phyloP scores from a whole-genome alignment of 2,329 filamentous ascomycete genomes.

The Scedosporium dehoogii region DNA sequence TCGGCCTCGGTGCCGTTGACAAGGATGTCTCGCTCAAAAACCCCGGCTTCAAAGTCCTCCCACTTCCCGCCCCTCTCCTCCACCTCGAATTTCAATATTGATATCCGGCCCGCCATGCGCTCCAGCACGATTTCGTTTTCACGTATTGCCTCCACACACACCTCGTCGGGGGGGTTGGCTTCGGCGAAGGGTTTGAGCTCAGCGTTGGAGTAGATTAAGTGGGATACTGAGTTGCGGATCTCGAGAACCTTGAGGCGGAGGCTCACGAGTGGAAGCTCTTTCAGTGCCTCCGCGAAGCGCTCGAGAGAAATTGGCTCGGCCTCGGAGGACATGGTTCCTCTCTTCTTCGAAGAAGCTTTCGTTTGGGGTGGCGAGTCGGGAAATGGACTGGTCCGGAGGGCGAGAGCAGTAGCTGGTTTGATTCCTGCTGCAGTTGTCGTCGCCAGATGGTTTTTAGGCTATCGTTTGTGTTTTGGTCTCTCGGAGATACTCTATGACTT shows the following conservation, averaged over 20 bases:
- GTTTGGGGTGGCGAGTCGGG: background rate
- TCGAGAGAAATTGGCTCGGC: conserved; percentile 49
- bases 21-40: conserved; percentile 20
- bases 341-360: background rate
- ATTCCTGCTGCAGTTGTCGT: background rate
- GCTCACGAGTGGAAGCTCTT: conserved; percentile 53
- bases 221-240: conserved; percentile 62
- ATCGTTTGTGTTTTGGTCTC: no score
- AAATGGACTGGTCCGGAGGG: background rate
- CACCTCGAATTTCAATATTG: conserved; percentile 54
- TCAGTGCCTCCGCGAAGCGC: conserved; percentile 58
- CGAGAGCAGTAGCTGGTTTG: background rate
- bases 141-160: conserved; percentile 63
- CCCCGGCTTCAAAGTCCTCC: conserved; percentile 42
- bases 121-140: conserved; percentile 63
- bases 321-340: conserved; percentile 28
- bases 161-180: conserved; percentile 41
- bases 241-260: conserved; percentile 69
- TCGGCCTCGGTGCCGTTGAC: conserved; percentile 4
- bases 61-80: conserved; percentile 46
- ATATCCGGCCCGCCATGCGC: conserved; percentile 57
- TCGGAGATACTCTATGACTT: no score
- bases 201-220: conserved; percentile 64
- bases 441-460: no score
- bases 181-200: conserved; percentile 62